Conservation (phyloP, 768 basidiomycete species). For the Trametes punicea region DNA sequence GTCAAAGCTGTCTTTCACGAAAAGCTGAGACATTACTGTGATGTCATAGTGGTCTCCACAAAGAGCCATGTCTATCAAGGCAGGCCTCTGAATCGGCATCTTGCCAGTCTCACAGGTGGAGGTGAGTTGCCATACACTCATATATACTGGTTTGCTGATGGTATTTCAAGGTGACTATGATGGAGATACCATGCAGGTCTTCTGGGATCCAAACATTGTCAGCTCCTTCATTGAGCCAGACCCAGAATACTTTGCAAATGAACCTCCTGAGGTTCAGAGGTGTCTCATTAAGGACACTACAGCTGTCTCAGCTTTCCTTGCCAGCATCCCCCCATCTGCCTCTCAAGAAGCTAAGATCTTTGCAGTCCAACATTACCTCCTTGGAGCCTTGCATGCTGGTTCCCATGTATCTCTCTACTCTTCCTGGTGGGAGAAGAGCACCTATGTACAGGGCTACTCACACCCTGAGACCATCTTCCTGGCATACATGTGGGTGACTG, state of each 20-base stretch:
- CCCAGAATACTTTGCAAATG: constrained; percentile 39
- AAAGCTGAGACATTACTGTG: constrained; percentile 44
- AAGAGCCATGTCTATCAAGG: constrained; percentile 26
- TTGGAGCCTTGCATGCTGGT: constrained; percentile 45
- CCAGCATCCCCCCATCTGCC: constrained; percentile 22
- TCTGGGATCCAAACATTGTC: constrained; percentile 59
- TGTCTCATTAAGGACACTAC: constrained; percentile 44
- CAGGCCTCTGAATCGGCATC: constrained; percentile 34
- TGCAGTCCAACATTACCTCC: constrained; percentile 46
- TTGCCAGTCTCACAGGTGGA: constrained; percentile 62
- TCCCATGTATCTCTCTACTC: constrained; percentile 51
- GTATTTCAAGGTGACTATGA: constrained; percentile 53
- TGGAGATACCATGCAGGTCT: constrained; percentile 57
- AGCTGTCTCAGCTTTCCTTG: constrained; percentile 42
- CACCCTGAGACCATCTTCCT: constrained; percentile 48
- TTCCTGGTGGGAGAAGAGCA: constrained; percentile 51
- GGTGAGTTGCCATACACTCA: constrained; percentile 36
- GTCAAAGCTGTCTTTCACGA: constrained; percentile 53
- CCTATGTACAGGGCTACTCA: constrained; percentile 51
- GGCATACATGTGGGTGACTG: constrained; percentile 50
- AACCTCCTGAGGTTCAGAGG: constrained; percentile 41
- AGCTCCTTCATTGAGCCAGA: constrained; percentile 51
- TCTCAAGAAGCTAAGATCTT: constrained; percentile 29
- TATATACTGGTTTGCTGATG: background rate
- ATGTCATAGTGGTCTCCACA: constrained; percentile 50